These are phyloP conservation scores for Mycotypha africana DNA, from an alignment of 371 early-diverging fungal genomes.

Conservation along the genomic window DNA sequence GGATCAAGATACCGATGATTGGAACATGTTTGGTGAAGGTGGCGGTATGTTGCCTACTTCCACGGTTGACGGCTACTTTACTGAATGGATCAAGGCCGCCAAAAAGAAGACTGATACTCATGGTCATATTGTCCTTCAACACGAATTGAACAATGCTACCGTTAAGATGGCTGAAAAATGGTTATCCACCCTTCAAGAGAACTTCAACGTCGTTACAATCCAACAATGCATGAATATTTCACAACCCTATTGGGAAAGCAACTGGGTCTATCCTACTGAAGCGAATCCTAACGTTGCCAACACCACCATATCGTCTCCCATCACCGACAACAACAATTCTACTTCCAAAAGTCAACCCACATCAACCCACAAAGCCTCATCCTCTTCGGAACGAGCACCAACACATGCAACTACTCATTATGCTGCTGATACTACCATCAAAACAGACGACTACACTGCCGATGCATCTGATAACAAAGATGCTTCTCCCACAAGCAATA, in stretches of 20 bases:
- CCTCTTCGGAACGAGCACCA: no score
- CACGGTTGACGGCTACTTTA: slow-evolving; percentile 29
- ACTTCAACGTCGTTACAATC: slow-evolving; percentile 32
- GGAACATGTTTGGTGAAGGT: slow-evolving; percentile 24
- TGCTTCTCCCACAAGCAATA: no score
- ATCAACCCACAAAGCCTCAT: no score
- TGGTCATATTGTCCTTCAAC: slow-evolving; percentile 42
- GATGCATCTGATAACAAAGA: no score
- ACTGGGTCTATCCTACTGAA: slow-evolving; percentile 28
- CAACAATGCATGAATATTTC: slow-evolving; percentile 35
- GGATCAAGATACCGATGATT: slow-evolving; percentile 23
- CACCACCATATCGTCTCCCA: no score
- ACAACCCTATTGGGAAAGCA: slow-evolving; percentile 38
- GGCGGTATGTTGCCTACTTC: slow-evolving; percentile 22
- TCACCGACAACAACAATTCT: no score
- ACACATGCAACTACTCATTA: no score
- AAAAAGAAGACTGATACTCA: slow-evolving; percentile 17
- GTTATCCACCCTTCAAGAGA: slow-evolving; percentile 28
- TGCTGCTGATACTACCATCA: no score
- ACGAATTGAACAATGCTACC: slow-evolving; percentile 40
- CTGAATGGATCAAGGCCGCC: slow-evolving; percentile 26
- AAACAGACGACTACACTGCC: no score
- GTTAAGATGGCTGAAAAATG: slow-evolving; percentile 37
- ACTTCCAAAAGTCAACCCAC: no score
- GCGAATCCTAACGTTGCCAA: no score